Conservation (phyloP, 106 monocot genomes). For the Dioscorea dumetorum region DNA sequence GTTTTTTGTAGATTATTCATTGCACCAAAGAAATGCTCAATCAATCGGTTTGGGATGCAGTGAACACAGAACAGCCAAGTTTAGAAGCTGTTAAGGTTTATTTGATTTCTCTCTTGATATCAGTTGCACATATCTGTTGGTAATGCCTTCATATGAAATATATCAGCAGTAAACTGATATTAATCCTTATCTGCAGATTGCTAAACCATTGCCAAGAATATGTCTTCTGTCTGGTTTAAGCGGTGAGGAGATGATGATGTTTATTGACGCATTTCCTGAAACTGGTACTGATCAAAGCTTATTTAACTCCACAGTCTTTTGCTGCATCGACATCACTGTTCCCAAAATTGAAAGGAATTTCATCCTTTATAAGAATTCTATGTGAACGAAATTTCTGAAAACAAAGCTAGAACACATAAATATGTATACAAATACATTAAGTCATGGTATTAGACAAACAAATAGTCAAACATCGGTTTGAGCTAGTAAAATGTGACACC, state of each 20-base stretch:
- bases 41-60: slow-evolving; percentile 56
- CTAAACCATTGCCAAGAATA: slow-evolving; percentile 67
- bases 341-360: too few relatives aligned
- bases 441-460: too few relatives aligned
- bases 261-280: slow-evolving; percentile 88
- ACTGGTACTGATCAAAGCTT: slow-evolving; percentile 34
- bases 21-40: slow-evolving; percentile 63
- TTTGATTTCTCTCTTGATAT: not conserved
- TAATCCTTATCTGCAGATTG: slow-evolving; percentile 28
- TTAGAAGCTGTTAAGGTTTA: slow-evolving; percentile 44
- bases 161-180: not conserved
- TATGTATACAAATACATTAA: too few relatives aligned
- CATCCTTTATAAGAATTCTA: too few relatives aligned
- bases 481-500: too few relatives aligned
- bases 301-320: too few relatives aligned
- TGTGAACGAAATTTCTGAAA: too few relatives aligned
- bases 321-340: too few relatives aligned
- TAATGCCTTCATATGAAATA: not conserved
- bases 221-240: slow-evolving; percentile 85
- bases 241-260: slow-evolving; percentile 96
- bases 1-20: slow-evolving; percentile 37
- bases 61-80: slow-evolving; percentile 43
- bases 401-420: too few relatives aligned
- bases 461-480: too few relatives aligned
- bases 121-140: too few relatives aligned